Evolutionary conservation across 1,284 basidiomycete genomes (phyloP), one percentile per base, ranked within the genome.

Genomic region (Moesziomyces sp.): DNA sequence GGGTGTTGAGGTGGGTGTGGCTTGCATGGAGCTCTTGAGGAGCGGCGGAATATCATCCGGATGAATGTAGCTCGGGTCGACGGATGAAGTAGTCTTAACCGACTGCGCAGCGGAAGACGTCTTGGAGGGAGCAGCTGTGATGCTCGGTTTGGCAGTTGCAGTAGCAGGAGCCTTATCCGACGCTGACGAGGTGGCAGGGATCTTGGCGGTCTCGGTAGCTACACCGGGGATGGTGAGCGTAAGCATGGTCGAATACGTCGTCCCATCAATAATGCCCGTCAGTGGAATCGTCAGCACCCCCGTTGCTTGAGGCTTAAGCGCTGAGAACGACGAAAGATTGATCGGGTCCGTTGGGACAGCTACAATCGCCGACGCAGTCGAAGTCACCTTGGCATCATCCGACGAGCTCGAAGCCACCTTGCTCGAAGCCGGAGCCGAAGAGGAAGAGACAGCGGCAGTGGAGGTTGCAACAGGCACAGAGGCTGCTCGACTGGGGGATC

Each of bases 231-330:
- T 40, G 19, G 62, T 62, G 26, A 72, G 53, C 1, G 69, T 72
- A 13, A 72, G 47, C 58, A 66, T 66, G 11, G 62, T 72, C 8
- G 58, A 66, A 35, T 65, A 72, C 5, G 62, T 72, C 6, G 55
- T 66, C 1, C 69, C 69, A 16, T 59, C 62, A 19, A 72, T 56
- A 2, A 65, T 54, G 5, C 69, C 69, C 5, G 62, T 65, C 1
- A 66, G 46, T 0, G 69, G 69, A 26, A 72, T 61, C 18, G 63
- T 72, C 10, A 72, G 44, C 10, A 64, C 58, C 5, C 43, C 42
- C 0, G 58, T 53, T 0, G 53, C 38, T 10, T 35, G 42, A 4
- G 69, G 47, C 18, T 58, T 58, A 28, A 72, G 46, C 16, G 69
- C 23, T 19, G 69, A 53, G 43, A 71, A 61, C 18, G 61, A 65